Evolutionary conservation across 1,284 basidiomycete genomes (phyloP).

Genomic region (Cystobasidiaceae sp.): DNA sequence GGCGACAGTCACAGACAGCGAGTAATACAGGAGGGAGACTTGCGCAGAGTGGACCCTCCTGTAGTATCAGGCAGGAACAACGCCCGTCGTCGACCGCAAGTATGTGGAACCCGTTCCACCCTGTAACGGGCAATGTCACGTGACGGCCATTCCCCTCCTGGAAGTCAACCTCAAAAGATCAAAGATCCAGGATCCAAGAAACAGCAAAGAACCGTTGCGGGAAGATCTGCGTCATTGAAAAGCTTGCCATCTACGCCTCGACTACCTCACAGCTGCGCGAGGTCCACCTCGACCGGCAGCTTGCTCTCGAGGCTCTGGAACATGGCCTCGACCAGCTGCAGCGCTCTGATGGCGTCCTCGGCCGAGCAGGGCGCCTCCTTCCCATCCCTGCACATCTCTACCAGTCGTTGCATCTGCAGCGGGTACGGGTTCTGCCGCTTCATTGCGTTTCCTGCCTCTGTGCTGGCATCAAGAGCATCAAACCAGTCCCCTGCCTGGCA

Average conservation of each 20-base stretch:
- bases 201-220: no score
- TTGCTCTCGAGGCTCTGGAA: constrained; percentile 11
- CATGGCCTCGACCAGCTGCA: constrained; percentile 22
- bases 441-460: constrained; percentile 1
- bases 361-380: constrained; percentile 25
- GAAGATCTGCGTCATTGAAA: constrained; percentile 16
- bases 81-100: no score
- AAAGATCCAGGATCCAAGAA: no score
- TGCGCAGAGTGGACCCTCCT: no score
- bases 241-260: no score
- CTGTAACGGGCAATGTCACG: no score
- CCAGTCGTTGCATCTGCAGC: constrained; percentile 35
- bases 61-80: no score
- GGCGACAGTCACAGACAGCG: no score
- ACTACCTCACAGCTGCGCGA: background rate
- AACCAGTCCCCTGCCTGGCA: constrained; percentile 24
- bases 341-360: constrained; percentile 17
- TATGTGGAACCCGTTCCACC: no score
- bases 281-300: constrained; percentile 14
- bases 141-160: no score
- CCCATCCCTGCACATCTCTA: constrained; percentile 28
- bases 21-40: no score
- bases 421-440: constrained; percentile 36
- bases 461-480: constrained; percentile 12
- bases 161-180: no score